Percentiles rank a stretch among this genome's conserved stretches.
Conservation (phyloP, 148 eudicot species). For the Dysphania ambrosioides region DNA sequence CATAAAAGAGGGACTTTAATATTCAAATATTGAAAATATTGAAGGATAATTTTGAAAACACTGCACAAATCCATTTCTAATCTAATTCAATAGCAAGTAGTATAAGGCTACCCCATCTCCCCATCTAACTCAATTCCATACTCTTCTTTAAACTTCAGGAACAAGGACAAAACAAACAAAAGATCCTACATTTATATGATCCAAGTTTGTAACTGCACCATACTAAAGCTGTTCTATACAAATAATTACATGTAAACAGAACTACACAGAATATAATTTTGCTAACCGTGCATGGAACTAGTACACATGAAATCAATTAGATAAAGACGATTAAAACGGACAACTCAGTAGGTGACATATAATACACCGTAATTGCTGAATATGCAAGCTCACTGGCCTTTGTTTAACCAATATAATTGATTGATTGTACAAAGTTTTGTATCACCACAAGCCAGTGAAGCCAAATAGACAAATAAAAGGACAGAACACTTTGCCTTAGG, state of each 20-base stretch:
- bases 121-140: neutral
- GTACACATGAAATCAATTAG: neutral
- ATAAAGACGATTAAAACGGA: slow-evolving; percentile 9
- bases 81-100: neutral
- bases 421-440: neutral
- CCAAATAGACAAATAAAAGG: slow-evolving; percentile 25
- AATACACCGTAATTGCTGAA: neutral
- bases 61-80: neutral
- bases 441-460: neutral
- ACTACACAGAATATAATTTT: neutral
- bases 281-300: neutral
- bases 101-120: neutral
- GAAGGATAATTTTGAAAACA: neutral
- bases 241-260: neutral
- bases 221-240: neutral
- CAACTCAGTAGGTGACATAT: slow-evolving; percentile 8
- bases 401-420: neutral
- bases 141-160: neutral
- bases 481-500: slow-evolving; percentile 16
- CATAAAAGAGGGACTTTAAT: no score
- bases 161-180: neutral
- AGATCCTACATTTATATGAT: neutral
- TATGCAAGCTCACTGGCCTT: neutral
- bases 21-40: no score
- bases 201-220: neutral